These are phyloP conservation scores for Ichthyophthirius multifiliis DNA, from an alignment of 169 alveolate species.

Conservation along the genomic window DNA sequence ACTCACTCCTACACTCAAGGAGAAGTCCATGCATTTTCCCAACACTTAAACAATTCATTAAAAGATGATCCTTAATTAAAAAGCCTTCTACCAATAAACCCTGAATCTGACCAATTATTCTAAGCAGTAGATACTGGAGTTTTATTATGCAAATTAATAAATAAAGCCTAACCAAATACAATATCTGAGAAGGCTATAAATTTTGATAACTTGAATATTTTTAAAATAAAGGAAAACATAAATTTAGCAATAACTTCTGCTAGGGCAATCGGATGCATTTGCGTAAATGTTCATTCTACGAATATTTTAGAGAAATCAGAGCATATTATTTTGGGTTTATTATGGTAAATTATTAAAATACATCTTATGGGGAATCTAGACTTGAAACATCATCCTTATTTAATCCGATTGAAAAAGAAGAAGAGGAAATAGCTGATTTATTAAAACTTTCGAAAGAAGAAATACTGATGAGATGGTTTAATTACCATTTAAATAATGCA, in stretches of 20 bases:
- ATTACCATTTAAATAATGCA: slow-evolving; percentile 73
- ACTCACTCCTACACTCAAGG: too few relatives aligned
- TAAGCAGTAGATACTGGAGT: too few relatives aligned
- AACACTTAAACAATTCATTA: too few relatives aligned
- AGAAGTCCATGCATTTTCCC: too few relatives aligned
- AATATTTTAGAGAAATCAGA: slow-evolving; percentile 64
- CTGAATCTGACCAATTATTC: too few relatives aligned
- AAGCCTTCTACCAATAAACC: too few relatives aligned
- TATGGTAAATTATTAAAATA: slow-evolving; percentile 77
- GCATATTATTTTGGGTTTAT: slow-evolving; percentile 71
- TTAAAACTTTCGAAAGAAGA: slow-evolving; percentile 77
- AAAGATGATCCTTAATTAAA: too few relatives aligned
- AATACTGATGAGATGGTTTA: slow-evolving; percentile 80
- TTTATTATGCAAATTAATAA: slow-evolving; percentile 57
- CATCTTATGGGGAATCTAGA: slow-evolving; percentile 25
- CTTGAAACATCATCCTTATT: slow-evolving; percentile 72
- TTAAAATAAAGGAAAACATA: slow-evolving; percentile 64
- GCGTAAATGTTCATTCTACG: slow-evolving; percentile 60
- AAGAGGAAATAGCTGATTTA: slow-evolving; percentile 74
- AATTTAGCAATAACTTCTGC: slow-evolving; percentile 78
- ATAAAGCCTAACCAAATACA: slow-evolving; percentile 69
- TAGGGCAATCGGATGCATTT: slow-evolving; percentile 72
- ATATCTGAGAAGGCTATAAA: slow-evolving; percentile 76
- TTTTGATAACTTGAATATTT: slow-evolving; percentile 61
- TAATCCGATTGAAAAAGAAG: slow-evolving; percentile 71